A percentile compares a stretch with the other conserved stretches of the same genome.
Conservation (phyloP, 257 asterid species). For the Gentiana dahurica region DNA sequence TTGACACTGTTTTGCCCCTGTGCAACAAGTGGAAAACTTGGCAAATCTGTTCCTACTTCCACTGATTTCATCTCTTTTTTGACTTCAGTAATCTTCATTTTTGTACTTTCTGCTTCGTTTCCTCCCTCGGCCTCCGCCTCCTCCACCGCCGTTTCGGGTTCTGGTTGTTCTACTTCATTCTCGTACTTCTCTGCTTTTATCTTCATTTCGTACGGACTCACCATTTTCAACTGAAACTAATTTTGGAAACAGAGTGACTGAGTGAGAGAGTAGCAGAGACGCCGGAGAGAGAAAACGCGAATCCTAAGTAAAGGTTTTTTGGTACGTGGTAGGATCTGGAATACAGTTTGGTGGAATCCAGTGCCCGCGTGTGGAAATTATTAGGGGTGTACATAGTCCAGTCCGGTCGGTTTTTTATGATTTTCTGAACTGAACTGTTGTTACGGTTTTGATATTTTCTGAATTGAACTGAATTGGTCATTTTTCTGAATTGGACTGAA, state of each 20-base stretch:
- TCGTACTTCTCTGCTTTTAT: conserved; percentile 19
- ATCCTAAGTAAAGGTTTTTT: not conserved
- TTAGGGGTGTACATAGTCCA: too few species aligned
- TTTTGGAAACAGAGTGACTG: too few species aligned
- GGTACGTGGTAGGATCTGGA: too few species aligned
- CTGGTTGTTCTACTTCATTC: conserved; percentile 12
- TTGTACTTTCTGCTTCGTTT: conserved; percentile 5
- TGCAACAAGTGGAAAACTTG: conserved; percentile 54
- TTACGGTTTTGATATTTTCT: too few species aligned
- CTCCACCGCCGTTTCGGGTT: not conserved
- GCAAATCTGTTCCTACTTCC: conserved; percentile 28
- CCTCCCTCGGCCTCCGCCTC: conserved; percentile 10
- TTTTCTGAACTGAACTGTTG: too few species aligned
- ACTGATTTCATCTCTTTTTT: conserved; percentile 28
- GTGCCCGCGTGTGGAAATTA: too few species aligned
- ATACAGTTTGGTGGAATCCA: too few species aligned
- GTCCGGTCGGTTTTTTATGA: too few species aligned
- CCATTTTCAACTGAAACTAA: conserved; percentile 12
- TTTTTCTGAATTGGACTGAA: too few species aligned
- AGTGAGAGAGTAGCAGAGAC: too few species aligned
- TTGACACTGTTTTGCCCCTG: conserved; percentile 20
- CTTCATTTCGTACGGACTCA: conserved; percentile 23
- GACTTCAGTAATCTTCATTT: conserved; percentile 21
- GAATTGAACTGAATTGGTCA: too few species aligned
- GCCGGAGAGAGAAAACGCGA: not conserved